Conservation (phyloP, 306 rosid species). For the Quercus glauca region DNA sequence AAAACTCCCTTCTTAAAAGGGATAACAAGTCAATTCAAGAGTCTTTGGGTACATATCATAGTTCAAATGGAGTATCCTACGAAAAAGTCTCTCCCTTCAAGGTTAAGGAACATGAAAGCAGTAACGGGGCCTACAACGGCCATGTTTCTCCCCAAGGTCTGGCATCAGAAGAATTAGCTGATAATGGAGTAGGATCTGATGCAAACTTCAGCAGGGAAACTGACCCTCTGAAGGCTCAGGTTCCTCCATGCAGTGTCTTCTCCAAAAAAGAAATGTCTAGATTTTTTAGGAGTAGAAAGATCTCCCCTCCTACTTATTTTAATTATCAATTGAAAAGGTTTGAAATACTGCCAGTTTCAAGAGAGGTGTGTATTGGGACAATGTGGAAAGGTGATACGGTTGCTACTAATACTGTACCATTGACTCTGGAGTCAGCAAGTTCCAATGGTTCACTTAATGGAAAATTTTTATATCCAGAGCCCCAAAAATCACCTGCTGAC, state of each 20-base stretch:
- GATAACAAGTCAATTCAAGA: slow-evolving; percentile 39
- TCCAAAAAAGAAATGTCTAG: slow-evolving; percentile 74
- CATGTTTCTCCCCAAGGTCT: slow-evolving; percentile 29
- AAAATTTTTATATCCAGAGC: slow-evolving; percentile 30
- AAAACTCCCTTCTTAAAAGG: slow-evolving; percentile 31
- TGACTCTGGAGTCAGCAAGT: slow-evolving; percentile 39
- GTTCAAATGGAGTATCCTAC: slow-evolving; percentile 30
- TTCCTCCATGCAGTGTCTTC: slow-evolving; percentile 73
- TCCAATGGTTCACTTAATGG: slow-evolving; percentile 36
- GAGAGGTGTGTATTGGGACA: slow-evolving; percentile 26
- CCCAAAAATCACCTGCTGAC: slow-evolving; percentile 32
- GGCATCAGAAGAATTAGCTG: slow-evolving; percentile 34
- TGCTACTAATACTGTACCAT: slow-evolving; percentile 28
- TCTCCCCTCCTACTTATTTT: slow-evolving; percentile 49
- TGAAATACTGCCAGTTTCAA: slow-evolving; percentile 40
- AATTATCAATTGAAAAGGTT: slow-evolving; percentile 37
- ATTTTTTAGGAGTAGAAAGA: slow-evolving; percentile 52
- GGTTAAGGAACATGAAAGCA: slow-evolving; percentile 26
- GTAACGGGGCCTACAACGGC: slow-evolving; percentile 32
- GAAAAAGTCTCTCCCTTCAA: slow-evolving; percentile 17
- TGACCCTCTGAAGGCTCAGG: slow-evolving; percentile 73
- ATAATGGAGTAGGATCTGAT: slow-evolving; percentile 37
- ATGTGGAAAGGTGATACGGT: slow-evolving; percentile 20
- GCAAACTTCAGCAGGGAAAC: slow-evolving; percentile 36
- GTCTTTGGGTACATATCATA: slow-evolving; percentile 24